These are phyloP conservation scores for Aureobasidium zeae DNA, from an alignment of 2,329 filamentous ascomycete species.

Conservation along the genomic window DNA sequence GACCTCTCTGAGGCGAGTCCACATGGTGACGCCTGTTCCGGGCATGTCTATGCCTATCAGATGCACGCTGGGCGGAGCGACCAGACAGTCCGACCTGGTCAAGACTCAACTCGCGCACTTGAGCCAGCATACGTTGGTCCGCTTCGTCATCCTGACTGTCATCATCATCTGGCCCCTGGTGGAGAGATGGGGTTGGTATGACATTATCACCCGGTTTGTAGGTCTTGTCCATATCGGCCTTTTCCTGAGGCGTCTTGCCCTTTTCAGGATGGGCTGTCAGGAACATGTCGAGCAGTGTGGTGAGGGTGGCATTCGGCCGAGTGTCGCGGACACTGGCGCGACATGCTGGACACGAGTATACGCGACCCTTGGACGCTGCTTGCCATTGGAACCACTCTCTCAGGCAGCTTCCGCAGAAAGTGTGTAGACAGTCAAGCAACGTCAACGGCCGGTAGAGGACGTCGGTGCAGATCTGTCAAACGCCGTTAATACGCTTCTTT, in stretches of 20 bases:
- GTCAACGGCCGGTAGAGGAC: constrained; percentile 36
- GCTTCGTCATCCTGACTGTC: constrained; percentile 36
- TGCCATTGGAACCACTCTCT: constrained; percentile 94
- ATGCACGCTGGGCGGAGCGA: not conserved
- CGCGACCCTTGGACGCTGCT: constrained; percentile 47
- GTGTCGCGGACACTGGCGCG: constrained; percentile 79
- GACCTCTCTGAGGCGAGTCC: not conserved
- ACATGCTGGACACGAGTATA: constrained; percentile 88
- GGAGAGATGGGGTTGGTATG: constrained; percentile 52
- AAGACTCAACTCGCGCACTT: constrained; percentile 65
- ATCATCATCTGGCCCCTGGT: constrained; percentile 47
- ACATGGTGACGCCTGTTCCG: not conserved
- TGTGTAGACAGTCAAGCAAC: constrained; percentile 40
- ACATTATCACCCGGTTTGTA: constrained; percentile 79
- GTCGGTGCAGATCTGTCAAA: constrained; percentile 81
- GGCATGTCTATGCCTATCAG: not conserved
- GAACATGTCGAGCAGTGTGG: constrained; percentile 82
- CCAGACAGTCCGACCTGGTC: constrained; percentile 45
- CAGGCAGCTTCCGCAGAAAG: constrained; percentile 88
- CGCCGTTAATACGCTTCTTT: constrained; percentile 1
- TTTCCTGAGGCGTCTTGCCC: constrained; percentile 61
- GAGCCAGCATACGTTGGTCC: constrained; percentile 53
- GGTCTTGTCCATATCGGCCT: constrained; percentile 61
- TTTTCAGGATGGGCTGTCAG: constrained; percentile 69
- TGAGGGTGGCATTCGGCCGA: constrained; percentile 81